These are phyloP conservation scores for Suhomyces xylopsoci DNA, from an alignment of 805 yeast species.

Conservation along the genomic window DNA sequence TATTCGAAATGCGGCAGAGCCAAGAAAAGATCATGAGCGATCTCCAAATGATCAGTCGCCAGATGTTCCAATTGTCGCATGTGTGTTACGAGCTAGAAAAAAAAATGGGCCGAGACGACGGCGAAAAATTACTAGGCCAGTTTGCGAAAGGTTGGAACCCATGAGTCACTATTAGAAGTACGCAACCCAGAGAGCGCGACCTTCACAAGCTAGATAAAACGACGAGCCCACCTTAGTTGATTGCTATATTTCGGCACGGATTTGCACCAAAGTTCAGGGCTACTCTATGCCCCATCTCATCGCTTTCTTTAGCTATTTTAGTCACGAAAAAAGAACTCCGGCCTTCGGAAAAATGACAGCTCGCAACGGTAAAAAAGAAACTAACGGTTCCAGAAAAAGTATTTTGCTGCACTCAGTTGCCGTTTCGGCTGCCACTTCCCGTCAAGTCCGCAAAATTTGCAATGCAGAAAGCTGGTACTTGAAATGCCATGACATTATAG, in stretches of 20 bases:
- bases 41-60: not conserved
- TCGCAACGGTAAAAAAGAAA: not conserved
- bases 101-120: not conserved
- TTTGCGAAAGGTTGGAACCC: not conserved
- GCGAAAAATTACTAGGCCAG: not conserved
- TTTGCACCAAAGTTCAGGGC: not conserved
- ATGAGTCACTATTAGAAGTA: not conserved
- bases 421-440: conserved; percentile 3
- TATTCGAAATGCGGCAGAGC: not conserved
- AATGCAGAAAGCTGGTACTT: not conserved
- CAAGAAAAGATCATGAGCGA: not conserved
- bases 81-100: not conserved
- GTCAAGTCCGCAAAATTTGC: not conserved
- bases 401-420: not conserved
- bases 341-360: not conserved
- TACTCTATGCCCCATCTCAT: not conserved
- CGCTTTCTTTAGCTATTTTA: not conserved
- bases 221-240: not conserved
- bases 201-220: not conserved
- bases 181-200: not conserved
- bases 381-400: not conserved
- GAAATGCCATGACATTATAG: not conserved
- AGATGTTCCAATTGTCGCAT: not conserved
- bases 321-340: not conserved
- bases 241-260: not conserved